These are phyloP conservation scores for Amphicarpaea edgeworthii DNA, from an alignment of 306 rosid genomes.

Conservation along the genomic window DNA sequence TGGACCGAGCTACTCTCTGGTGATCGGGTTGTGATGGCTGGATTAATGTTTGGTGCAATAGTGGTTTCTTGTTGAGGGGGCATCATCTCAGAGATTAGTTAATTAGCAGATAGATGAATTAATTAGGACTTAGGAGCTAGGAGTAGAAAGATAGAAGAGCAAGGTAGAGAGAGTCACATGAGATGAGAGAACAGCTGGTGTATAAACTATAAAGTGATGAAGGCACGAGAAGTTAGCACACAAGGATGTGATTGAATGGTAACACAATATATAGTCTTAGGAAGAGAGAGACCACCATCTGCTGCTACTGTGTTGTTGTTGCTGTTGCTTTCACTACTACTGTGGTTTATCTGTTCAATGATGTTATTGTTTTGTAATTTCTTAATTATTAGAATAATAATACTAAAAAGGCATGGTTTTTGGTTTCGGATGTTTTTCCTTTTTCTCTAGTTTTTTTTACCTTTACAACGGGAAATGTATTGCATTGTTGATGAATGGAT, in stretches of 20 bases:
- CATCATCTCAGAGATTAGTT: slow-evolving; percentile 57
- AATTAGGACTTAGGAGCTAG: no score
- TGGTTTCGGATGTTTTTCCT: slow-evolving; percentile 8
- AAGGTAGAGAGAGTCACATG: slow-evolving; percentile 39
- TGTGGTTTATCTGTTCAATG: neutral
- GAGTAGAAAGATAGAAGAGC: neutral
- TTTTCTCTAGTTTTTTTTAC: neutral
- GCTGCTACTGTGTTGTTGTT: slow-evolving; percentile 17
- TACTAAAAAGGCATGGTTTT: neutral
- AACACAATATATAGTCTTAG: slow-evolving; percentile 50
- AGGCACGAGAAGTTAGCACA: slow-evolving; percentile 52
- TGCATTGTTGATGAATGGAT: slow-evolving; percentile 25
- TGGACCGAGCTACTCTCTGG: slow-evolving; percentile 56
- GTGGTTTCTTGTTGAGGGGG: slow-evolving; percentile 81
- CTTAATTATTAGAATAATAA: slow-evolving; percentile 23
- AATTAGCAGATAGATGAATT: no score
- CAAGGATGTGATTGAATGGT: slow-evolving; percentile 42
- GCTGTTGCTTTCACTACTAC: slow-evolving; percentile 34
- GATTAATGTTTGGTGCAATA: slow-evolving; percentile 52
- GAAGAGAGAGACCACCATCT: slow-evolving; percentile 34
- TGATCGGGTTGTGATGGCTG: slow-evolving; percentile 47
- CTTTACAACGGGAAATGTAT: slow-evolving; percentile 42
- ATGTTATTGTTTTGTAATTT: neutral
- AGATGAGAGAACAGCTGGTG: slow-evolving; percentile 44
- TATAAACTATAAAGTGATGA: slow-evolving; percentile 33